Conservation (phyloP, 495 filamentous ascomycete genomes). For the Penicillium cosmopolitanum region DNA sequence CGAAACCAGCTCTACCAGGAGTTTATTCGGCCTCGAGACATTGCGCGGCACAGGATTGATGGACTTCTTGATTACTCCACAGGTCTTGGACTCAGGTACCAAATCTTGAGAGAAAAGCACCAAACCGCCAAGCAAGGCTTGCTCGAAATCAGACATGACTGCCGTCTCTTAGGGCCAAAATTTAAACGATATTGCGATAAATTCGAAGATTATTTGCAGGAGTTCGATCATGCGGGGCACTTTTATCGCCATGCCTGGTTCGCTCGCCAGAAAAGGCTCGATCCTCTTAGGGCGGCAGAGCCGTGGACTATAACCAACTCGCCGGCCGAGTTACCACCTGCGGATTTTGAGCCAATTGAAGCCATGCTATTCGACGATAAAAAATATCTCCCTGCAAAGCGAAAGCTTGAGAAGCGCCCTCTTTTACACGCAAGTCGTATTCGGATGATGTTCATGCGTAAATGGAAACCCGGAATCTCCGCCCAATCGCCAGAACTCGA, state of each 20-base stretch:
- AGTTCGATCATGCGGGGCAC: neutral
- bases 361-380: neutral
- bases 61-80: slow-evolving; percentile 1
- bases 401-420: neutral
- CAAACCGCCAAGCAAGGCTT: neutral
- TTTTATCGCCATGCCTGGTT: slow-evolving; percentile 1
- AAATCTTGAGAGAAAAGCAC: slow-evolving; percentile 5
- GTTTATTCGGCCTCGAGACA: slow-evolving; percentile 23
- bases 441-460: slow-evolving; percentile 11
- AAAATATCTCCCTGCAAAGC: neutral
- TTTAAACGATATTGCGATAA: neutral
- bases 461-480: slow-evolving; percentile 10
- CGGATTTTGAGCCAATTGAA: neutral
- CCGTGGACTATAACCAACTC: neutral
- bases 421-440: slow-evolving; percentile 3
- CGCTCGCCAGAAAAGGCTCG: neutral
- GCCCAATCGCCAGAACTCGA: slow-evolving; percentile 16
- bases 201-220: neutral
- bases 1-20: slow-evolving; percentile 10
- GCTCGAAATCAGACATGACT: neutral
- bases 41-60: slow-evolving; percentile 26
- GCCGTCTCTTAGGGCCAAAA: neutral
- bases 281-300: neutral
- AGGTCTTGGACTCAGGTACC: neutral
- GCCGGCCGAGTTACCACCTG: neutral